Percentiles rank a stretch among this genome's conserved stretches.
These are phyloP conservation scores for Cadophora malorum DNA, from an alignment of 2,329 filamentous ascomycete genomes.

Conservation along the genomic window DNA sequence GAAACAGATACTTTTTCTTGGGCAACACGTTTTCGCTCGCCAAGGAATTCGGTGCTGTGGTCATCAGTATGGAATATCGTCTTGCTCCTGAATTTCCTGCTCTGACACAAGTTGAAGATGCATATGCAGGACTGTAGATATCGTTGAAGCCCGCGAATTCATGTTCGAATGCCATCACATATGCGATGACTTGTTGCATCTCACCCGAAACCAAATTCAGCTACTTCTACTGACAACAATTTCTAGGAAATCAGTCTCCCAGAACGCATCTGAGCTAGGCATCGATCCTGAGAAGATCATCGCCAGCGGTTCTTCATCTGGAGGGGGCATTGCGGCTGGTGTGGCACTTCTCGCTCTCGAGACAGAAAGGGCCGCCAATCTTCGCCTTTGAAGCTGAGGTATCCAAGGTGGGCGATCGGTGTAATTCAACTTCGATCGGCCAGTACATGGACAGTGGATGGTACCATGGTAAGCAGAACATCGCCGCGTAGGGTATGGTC, in stretches of 20 bases:
- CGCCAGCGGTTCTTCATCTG: conserved; percentile 61
- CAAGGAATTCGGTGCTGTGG: conserved; percentile 15
- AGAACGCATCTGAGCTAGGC: conserved; percentile 46
- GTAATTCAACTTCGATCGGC: conserved; percentile 40
- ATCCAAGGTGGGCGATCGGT: conserved; percentile 51
- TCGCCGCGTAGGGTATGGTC: conserved; percentile 45
- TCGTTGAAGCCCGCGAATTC: neutral
- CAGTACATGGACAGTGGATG: conserved; percentile 45
- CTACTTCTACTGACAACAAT: neutral
- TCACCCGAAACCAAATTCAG: too few species aligned
- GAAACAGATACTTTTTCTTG: conserved; percentile 15
- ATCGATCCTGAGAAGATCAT: conserved; percentile 57
- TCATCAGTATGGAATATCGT: conserved; percentile 14
- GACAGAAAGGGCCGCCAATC: conserved; percentile 48
- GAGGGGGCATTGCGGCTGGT: conserved; percentile 62
- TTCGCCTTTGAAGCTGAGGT: conserved; percentile 49
- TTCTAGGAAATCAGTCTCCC: conserved; percentile 49
- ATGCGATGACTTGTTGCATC: neutral
- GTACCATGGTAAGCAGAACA: conserved; percentile 44
- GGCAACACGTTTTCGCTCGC: neutral
- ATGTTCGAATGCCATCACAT: neutral
- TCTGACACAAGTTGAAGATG: conserved; percentile 14
- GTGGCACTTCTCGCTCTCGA: conserved; percentile 55
- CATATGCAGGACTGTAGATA: conserved; percentile 8
- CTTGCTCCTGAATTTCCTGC: conserved; percentile 15